These are phyloP conservation scores for Lobosporangium transversale DNA, from an alignment of 192 early-diverging fungal species.

Conservation along the genomic window DNA sequence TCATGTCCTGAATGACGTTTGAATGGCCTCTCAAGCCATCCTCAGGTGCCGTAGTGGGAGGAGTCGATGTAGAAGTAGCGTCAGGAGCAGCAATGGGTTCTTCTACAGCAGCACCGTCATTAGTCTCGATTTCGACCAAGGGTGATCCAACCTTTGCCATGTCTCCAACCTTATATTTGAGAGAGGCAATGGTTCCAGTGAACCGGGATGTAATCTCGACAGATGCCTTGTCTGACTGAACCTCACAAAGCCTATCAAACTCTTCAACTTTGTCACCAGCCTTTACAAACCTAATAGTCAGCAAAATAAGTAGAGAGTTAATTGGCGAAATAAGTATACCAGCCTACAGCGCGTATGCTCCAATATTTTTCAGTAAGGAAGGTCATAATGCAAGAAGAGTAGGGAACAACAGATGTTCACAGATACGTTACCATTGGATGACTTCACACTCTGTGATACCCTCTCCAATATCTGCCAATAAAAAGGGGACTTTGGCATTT, in stretches of 20 bases:
- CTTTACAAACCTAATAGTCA: conserved; percentile 91
- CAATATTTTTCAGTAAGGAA: too few species aligned
- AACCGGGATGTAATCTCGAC: conserved; percentile 98
- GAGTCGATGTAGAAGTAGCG: conserved; percentile 8
- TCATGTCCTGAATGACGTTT: conserved; percentile 40
- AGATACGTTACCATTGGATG: conserved; percentile 99
- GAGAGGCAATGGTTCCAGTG: conserved; percentile 82
- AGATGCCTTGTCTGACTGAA: conserved; percentile 98
- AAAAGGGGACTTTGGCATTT: conserved; percentile 73
- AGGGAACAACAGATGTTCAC: too few species aligned
- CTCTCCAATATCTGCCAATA: conserved; percentile 97
- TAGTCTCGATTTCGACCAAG: conserved; percentile 85
- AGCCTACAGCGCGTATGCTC: too few species aligned
- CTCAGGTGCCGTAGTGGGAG: conserved; percentile 12
- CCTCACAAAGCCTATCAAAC: conserved; percentile 96
- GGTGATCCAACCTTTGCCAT: conserved; percentile 93
- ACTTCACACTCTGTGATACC: conserved; percentile 98
- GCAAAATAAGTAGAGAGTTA: not conserved
- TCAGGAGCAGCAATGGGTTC: conserved; percentile 18
- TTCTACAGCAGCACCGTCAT: conserved; percentile 52
- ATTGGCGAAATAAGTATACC: not conserved
- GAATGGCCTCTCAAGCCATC: conserved; percentile 34
- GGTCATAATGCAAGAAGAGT: too few species aligned
- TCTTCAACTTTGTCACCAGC: conserved; percentile 87
- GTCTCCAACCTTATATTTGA: conserved; percentile 86